Conservation (phyloP, 2,329 filamentous ascomycete genomes). For the Rachicladosporium sp. region DNA sequence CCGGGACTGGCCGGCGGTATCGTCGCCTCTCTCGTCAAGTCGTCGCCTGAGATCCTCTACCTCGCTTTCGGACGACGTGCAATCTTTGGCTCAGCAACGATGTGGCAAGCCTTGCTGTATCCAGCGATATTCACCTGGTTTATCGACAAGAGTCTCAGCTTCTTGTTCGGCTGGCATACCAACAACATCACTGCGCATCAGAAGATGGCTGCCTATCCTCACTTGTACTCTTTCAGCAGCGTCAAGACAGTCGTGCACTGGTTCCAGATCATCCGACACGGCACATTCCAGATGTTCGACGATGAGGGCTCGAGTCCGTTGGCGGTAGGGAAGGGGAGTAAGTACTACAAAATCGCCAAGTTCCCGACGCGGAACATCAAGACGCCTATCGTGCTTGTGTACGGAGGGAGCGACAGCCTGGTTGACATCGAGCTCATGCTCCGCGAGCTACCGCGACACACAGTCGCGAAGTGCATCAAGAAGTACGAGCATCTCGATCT, state of each 20-base stretch:
- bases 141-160: conserved; percentile 69
- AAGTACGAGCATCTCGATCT: conserved; percentile 98
- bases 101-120: conserved; percentile 95
- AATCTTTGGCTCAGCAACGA: conserved; percentile 82
- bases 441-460: conserved; percentile 71
- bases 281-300: conserved; percentile 96
- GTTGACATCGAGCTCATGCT: conserved; percentile 92
- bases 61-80: conserved; percentile 84
- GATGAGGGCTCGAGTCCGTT: conserved; percentile 77
- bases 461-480: conserved; percentile 71
- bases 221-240: conserved; percentile 92
- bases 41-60: conserved; percentile 83
- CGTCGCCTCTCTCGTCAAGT: conserved; percentile 85
- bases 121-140: conserved; percentile 82
- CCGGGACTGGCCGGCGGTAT: conserved; percentile 80
- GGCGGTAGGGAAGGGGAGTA: conserved; percentile 55
- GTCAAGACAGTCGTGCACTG: conserved; percentile 97
- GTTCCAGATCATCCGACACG: conserved; percentile 98
- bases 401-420: conserved; percentile 84
- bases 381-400: conserved; percentile 85
- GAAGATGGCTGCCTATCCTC: conserved; percentile 89
- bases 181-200: conserved; percentile 74
- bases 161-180: conserved; percentile 83
- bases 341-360: conserved; percentile 91
- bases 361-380: conserved; percentile 96